Percentiles rank a stretch among this genome's conserved stretches.
phyloP scores from a whole-genome alignment of 345 rosid species.

The Psidium guajava region DNA sequence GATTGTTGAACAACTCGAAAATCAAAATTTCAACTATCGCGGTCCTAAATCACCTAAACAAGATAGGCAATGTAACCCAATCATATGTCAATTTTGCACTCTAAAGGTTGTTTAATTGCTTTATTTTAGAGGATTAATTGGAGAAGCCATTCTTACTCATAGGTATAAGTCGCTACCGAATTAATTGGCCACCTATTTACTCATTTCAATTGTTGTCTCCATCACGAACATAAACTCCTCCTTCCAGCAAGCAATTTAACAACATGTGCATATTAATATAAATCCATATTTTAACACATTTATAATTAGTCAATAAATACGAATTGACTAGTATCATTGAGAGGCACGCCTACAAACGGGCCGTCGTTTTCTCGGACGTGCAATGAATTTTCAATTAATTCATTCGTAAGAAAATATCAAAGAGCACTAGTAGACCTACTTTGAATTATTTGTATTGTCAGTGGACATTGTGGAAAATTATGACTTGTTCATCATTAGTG shows the following conservation, averaged over 20 bases:
- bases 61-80: not conserved
- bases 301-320: not conserved
- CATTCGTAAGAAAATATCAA: not conserved
- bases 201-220: not conserved
- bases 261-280: not conserved
- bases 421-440: not conserved
- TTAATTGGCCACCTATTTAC: not conserved
- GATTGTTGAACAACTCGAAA: not conserved
- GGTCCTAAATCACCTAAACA: not conserved
- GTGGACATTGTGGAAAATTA: not conserved
- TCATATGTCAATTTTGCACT: not conserved
- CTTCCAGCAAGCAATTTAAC: not conserved
- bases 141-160: not conserved
- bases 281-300: not conserved
- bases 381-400: not conserved
- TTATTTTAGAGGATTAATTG: not conserved
- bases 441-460: not conserved
- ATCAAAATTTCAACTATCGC: rapidly evolving
- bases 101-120: not conserved
- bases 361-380: not conserved
- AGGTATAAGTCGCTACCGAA: not conserved
- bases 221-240: not conserved
- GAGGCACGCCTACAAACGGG: not conserved
- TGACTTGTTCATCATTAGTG: not conserved
- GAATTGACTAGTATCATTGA: not conserved